Evolutionary conservation across 2,329 filamentous ascomycete species (phyloP).

Genomic region (Colletotrichum sansevieriae): DNA sequence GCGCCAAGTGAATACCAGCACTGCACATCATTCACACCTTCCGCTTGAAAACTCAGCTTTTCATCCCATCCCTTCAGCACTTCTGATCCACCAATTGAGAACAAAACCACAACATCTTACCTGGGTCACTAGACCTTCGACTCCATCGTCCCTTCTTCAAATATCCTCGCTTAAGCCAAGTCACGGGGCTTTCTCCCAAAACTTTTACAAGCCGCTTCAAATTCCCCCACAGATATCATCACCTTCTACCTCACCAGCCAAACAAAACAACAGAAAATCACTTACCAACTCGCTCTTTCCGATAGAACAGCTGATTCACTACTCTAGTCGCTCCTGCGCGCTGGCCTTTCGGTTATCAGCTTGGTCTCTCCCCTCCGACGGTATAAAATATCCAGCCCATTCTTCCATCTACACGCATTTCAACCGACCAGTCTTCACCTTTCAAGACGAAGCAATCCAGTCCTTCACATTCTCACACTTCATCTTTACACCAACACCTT

Average conservation of each 20-base stretch:
- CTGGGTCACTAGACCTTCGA: not conserved
- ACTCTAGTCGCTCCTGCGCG: not conserved
- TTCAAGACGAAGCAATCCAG: no score
- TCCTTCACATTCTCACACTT: no score
- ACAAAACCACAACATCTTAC: not conserved
- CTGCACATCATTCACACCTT: no score
- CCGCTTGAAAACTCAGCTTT: no score
- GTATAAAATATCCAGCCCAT: no score
- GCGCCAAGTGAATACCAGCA: no score
- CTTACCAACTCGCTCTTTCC: slow-evolving; percentile 5
- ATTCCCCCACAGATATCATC: no score
- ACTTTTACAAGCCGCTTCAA: no score
- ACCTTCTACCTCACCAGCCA: not conserved
- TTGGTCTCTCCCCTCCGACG: not conserved
- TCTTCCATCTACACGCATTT: not conserved
- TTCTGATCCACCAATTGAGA: not conserved
- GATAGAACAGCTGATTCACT: slow-evolving; percentile 9
- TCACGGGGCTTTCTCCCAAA: not conserved
- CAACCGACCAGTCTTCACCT: no score
- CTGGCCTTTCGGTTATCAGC: not conserved
- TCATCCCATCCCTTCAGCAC: no score
- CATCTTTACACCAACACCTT: not conserved
- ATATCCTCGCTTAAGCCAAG: not conserved
- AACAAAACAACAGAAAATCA: not conserved
- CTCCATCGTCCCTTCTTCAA: not conserved